Evolutionary conservation across 148 eudicot genomes (phyloP).

Genomic region (Gaultheria prostrata): DNA sequence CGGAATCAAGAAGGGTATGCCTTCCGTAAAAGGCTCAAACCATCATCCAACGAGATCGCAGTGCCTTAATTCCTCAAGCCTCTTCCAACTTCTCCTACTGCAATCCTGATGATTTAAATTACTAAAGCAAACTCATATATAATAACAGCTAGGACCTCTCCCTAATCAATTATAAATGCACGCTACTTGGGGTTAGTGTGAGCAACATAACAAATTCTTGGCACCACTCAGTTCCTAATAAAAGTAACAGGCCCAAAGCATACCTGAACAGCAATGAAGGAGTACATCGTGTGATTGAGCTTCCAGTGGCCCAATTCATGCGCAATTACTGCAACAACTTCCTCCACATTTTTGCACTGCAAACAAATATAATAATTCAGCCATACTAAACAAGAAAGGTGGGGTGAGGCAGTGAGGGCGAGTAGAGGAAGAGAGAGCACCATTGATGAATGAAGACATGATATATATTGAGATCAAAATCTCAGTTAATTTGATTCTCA

Average conservation of each 20-base stretch:
- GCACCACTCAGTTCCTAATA: neutral
- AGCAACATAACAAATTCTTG: neutral
- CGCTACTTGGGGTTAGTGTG: neutral
- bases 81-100: neutral
- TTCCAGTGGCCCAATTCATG: constrained; percentile 99
- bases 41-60: neutral
- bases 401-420: neutral
- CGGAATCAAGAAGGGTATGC: neutral
- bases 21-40: neutral
- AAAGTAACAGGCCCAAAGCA: constrained; percentile 7
- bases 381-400: neutral
- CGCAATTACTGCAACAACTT: constrained; percentile 97
- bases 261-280: constrained; percentile 97
- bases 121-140: neutral
- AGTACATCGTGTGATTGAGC: constrained; percentile 94
- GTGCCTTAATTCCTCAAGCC: neutral
- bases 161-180: neutral
- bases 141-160: neutral
- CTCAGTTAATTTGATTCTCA: neutral
- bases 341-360: constrained; percentile 90
- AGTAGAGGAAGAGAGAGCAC: neutral
- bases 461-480: neutral
- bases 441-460: neutral
- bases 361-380: constrained; percentile 19
- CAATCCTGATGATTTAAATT: neutral